phyloP scores from a whole-genome alignment of 73 alveolate species.

The Paramecium primaurelia region DNA sequence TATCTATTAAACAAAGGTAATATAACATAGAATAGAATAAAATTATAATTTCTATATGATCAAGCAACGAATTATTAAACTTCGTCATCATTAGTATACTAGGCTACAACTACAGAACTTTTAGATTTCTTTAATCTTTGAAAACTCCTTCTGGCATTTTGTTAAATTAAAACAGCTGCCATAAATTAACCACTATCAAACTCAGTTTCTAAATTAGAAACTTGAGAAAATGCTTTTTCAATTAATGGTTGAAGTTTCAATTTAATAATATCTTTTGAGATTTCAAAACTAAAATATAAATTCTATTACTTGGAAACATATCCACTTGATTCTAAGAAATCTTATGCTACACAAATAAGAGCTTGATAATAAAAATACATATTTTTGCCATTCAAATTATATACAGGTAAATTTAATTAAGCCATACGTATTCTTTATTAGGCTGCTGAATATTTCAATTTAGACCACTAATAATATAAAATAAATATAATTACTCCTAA shows the following conservation, averaged over 20 bases:
- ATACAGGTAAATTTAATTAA: not conserved
- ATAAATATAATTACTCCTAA: not conserved
- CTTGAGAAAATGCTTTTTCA: not conserved
- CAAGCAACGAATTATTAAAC: slow-evolving; percentile 28
- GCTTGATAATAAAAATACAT: not conserved
- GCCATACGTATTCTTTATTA: not conserved
- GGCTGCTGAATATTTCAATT: not conserved
- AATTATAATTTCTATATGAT: not conserved
- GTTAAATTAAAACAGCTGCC: not conserved
- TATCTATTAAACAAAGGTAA: not conserved
- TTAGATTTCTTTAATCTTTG: not conserved
- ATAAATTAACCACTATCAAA: slow-evolving; percentile 5
- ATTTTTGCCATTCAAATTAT: not conserved
- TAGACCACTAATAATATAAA: not conserved
- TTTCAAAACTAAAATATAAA: not conserved
- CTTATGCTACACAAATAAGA: not conserved
- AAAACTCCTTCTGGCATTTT: not conserved
- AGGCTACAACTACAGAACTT: not conserved
- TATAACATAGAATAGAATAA: not conserved
- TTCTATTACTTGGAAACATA: not conserved
- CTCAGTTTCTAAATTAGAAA: not conserved
- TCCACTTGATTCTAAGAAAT: slow-evolving; percentile 22
- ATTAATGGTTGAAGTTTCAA: not conserved
- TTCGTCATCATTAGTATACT: slow-evolving; percentile 33
- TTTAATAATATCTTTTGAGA: not conserved